Percentiles rank a stretch among this genome's conserved stretches.
Evolutionary conservation across 2,329 filamentous ascomycete genomes (phyloP).

Genomic region (Grosmannia huntii): DNA sequence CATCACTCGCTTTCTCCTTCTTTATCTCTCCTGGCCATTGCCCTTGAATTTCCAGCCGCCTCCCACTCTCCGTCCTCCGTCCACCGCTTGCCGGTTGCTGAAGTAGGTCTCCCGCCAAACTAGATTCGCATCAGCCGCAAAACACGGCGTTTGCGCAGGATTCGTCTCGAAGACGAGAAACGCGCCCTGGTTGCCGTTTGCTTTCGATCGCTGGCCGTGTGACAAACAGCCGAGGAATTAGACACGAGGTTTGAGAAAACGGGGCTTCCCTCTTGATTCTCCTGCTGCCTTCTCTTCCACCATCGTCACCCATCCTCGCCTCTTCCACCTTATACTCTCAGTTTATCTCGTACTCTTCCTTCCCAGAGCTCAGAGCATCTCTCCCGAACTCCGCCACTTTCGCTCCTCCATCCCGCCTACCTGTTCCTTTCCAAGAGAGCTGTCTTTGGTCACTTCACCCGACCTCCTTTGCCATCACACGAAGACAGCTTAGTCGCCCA

Average conservation of each 20-base stretch:
- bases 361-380: neutral
- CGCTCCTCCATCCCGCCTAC: neutral
- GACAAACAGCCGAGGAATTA: neutral
- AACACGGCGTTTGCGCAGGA: neutral
- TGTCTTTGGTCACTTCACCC: constrained; percentile 7
- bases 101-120: neutral
- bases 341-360: neutral
- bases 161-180: neutral
- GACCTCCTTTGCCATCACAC: neutral
- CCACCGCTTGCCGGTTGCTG: neutral
- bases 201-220: neutral
- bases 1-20: neutral
- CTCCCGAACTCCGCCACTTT: neutral
- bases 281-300: neutral
- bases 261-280: neutral
- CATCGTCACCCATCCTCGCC: neutral
- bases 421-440: constrained; percentile 2
- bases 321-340: neutral
- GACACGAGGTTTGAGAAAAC: constrained; percentile 7
- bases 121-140: neutral
- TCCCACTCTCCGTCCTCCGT: neutral
- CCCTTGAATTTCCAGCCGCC: neutral
- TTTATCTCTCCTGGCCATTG: neutral
- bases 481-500: neutral
- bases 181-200: neutral